Evolutionary conservation across 2,329 filamentous ascomycete species (phyloP), one percentile per base, ranked within the genome.

Genomic region (Pseudocercospora musae): DNA sequence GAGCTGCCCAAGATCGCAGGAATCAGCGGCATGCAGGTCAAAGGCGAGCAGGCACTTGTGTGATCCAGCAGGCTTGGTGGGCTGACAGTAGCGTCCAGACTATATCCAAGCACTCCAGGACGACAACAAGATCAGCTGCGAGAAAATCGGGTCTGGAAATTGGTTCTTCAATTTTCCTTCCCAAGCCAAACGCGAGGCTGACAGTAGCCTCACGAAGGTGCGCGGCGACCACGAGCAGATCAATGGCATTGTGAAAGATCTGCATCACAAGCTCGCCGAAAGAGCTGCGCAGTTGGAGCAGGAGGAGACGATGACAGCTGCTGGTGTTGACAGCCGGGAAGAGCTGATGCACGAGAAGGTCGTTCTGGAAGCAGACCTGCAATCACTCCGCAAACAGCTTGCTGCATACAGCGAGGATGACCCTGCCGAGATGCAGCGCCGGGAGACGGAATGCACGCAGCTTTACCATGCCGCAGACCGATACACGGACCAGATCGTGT

Each of bases 131-230:
- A 83, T 89, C 64, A 81, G 82, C 18, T 83, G 88, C 27, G 87
- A 89, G 77, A 89, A 89, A 74, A 89, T 90, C 69, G 87, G 87
- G 48, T 87, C 81, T 66, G 87, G 86, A 27, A 89, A 89, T 73
- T 90, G 87, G 87, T 89, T 89, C 76, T 90, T 87, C 87, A 83
- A 81, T 66, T 89, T 89, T 72, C 79, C 76, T 18, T 85, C 81
- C 27, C 85, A 88, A 58, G 84, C 84, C 70, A 82, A 79, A 71
- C 81, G 80, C 53, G 73, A 75, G 18, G 78, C 76, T 60, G 76
- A 84, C 61, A 66, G 63, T 46, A 70, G 71, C 7, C 71, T 80
- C 25, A 71, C 70, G 2, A 75, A 75, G 25, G 76, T 76, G 0
- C 73, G 73, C 37, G 71, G 73, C 15, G 77, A 79, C 25, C 70